A percentile compares a stretch with the other conserved stretches of the same genome.
phyloP scores from a whole-genome alignment of 768 basidiomycete genomes.

The Boletus speciosus region DNA sequence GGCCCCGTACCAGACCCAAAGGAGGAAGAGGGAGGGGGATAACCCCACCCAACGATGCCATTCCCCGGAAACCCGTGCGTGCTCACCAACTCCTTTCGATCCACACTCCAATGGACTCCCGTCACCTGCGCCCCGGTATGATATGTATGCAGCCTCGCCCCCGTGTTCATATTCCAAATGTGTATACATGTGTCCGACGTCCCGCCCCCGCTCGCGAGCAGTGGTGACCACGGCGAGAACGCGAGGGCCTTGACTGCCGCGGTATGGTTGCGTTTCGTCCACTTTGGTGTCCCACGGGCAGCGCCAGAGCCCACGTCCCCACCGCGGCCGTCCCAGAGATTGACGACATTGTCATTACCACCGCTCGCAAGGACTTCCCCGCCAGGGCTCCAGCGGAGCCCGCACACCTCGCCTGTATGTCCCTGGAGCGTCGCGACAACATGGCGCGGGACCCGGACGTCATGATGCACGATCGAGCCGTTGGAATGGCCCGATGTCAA shows the following conservation, averaged over 20 bases:
- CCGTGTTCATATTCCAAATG: constrained; percentile 89
- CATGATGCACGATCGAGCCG: constrained; percentile 95
- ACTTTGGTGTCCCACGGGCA: constrained; percentile 65
- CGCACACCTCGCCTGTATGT: constrained; percentile 91
- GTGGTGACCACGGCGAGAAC: constrained; percentile 94
- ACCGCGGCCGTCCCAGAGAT: constrained; percentile 91
- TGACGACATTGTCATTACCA: constrained; percentile 97
- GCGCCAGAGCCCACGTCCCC: constrained; percentile 46
- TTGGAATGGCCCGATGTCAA: constrained; percentile 87
- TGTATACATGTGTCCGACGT: constrained; percentile 91
- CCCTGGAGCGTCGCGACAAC: constrained; percentile 88
- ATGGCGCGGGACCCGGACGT: constrained; percentile 84
- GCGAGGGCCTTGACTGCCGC: constrained; percentile 89
- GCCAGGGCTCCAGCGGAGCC: constrained; percentile 83
- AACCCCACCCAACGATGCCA: constrained; percentile 75
- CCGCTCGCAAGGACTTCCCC: constrained; percentile 91
- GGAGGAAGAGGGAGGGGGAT: constrained; percentile 47
- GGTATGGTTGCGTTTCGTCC: constrained; percentile 89
- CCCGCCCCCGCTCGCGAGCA: constrained; percentile 92
- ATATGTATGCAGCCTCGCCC: constrained; percentile 83
- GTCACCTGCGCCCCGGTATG: constrained; percentile 91
- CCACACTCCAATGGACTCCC: constrained; percentile 81
- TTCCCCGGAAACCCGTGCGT: constrained; percentile 96
- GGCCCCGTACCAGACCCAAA: constrained; percentile 38
- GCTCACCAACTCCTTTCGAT: constrained; percentile 84